Percentiles rank a stretch among this genome's conserved stretches.
Conservation (phyloP, 1,284 basidiomycete species). For the Ganoderma multipileum region DNA sequence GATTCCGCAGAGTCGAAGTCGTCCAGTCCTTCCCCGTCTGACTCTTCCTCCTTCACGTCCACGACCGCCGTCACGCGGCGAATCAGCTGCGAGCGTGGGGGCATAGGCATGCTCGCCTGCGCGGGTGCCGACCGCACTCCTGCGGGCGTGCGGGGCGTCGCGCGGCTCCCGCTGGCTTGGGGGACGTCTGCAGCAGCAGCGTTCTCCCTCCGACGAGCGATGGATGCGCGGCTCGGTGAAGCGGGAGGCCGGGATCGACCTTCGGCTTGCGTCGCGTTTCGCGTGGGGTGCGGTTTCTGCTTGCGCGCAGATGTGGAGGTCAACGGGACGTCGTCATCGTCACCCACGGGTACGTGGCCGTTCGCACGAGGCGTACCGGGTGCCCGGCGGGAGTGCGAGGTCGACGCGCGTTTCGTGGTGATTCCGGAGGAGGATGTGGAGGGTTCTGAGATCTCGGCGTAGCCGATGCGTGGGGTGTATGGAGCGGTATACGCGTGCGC, state of each 20-base stretch:
- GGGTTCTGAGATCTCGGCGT: constrained; percentile 27
- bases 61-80: constrained; percentile 53
- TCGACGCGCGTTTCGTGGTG: constrained; percentile 35
- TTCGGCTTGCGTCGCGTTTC: constrained; percentile 6
- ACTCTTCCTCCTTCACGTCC: constrained; percentile 52
- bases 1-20: constrained; percentile 28
- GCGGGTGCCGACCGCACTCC: constrained; percentile 14
- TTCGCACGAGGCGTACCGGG: constrained; percentile 18
- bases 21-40: constrained; percentile 33
- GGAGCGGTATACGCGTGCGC: constrained; percentile 27
- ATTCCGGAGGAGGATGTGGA: constrained; percentile 28
- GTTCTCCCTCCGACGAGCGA: constrained; percentile 19
- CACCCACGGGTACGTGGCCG: constrained; percentile 7
- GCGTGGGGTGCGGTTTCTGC: constrained; percentile 3
- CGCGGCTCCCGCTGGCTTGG: constrained; percentile 10
- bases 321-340: constrained; percentile 13
- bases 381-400: constrained; percentile 23
- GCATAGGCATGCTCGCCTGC: constrained; percentile 20
- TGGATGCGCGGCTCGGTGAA: constrained; percentile 5
- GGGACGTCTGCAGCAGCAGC: constrained; percentile 2
- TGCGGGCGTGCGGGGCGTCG: constrained; percentile 16
- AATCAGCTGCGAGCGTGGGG: constrained; percentile 40
- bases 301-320: constrained; percentile 18
- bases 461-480: constrained; percentile 32
- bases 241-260: constrained; percentile 8